Conservation (phyloP, 306 rosid genomes). For the Bauhinia variegata region DNA sequence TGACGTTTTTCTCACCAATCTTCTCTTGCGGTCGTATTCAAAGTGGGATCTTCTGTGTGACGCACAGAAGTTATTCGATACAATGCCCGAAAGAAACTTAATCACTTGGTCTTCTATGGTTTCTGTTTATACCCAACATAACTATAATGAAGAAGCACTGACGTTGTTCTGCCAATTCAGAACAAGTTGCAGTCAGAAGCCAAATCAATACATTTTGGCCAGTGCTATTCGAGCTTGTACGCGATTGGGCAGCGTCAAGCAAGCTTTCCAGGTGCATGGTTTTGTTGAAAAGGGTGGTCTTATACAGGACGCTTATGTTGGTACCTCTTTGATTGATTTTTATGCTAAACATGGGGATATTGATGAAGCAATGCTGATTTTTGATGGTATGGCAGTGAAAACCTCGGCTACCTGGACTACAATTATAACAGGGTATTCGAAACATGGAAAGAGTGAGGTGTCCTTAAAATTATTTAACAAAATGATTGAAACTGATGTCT, state of each 20-base stretch:
- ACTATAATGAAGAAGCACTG: slow-evolving; percentile 55
- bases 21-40: slow-evolving; percentile 52
- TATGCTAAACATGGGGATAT: slow-evolving; percentile 62
- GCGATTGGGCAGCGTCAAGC: slow-evolving; percentile 50
- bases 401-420: slow-evolving; percentile 78
- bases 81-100: slow-evolving; percentile 64
- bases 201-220: slow-evolving; percentile 76
- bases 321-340: slow-evolving; percentile 78
- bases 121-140: slow-evolving; percentile 72
- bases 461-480: slow-evolving; percentile 65
- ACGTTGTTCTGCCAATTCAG: slow-evolving; percentile 51
- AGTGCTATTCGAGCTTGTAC: slow-evolving; percentile 70
- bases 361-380: slow-evolving; percentile 66
- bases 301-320: slow-evolving; percentile 74
- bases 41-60: slow-evolving; percentile 39
- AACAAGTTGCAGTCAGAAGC: slow-evolving; percentile 49
- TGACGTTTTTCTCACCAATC: slow-evolving; percentile 67
- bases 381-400: slow-evolving; percentile 58
- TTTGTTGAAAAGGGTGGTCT: slow-evolving; percentile 64
- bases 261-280: slow-evolving; percentile 67
- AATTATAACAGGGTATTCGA: slow-evolving; percentile 69
- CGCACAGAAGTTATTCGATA: slow-evolving; percentile 70
- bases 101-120: slow-evolving; percentile 81
- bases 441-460: slow-evolving; percentile 66
- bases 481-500: slow-evolving; percentile 58